These are phyloP conservation scores for Paradendryphiella salina DNA, from an alignment of 2,329 filamentous ascomycete genomes.

Conservation along the genomic window DNA sequence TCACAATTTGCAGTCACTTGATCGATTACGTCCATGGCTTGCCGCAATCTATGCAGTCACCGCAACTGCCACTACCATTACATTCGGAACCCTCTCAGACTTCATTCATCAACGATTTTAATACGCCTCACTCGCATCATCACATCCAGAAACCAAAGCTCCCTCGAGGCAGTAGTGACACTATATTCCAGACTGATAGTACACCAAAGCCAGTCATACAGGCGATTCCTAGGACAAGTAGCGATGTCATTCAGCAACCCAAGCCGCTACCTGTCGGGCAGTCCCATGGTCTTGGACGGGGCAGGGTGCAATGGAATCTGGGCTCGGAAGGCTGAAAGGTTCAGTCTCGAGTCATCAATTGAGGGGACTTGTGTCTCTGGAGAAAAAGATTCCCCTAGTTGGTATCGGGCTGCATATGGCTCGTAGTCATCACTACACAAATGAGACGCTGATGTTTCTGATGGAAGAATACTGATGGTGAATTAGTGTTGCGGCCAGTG, in stretches of 20 bases:
- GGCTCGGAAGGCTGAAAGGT: constrained; percentile 31
- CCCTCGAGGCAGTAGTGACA: constrained; percentile 32
- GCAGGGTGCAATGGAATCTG: constrained; percentile 43
- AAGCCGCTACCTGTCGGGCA: constrained; percentile 31
- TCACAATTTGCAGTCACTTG: constrained; percentile 6
- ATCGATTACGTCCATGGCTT: constrained; percentile 8
- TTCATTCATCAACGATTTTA: constrained; percentile 24
- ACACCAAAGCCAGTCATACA: constrained; percentile 16
- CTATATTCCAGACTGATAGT: constrained; percentile 12
- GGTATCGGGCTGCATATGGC: not conserved
- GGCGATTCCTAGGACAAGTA: constrained; percentile 27
- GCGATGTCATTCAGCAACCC: constrained; percentile 36
- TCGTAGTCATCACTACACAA: not conserved
- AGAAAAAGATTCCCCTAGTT: not conserved
- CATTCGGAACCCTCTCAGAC: not conserved
- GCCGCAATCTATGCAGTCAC: constrained; percentile 4
- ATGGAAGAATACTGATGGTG: not conserved
- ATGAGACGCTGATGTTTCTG: not conserved
- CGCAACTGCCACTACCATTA: constrained; percentile 1
- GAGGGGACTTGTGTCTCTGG: not conserved
- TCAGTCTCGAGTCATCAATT: not conserved
- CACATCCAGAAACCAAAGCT: constrained; percentile 25
- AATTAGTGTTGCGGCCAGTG: too few species aligned
- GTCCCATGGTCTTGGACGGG: constrained; percentile 20
- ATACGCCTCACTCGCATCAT: constrained; percentile 25